Evolutionary conservation across 352 stramenopile genomes (phyloP), one percentile per base, ranked within the genome.

Genomic region (Phytophthora fragariaefolia): DNA sequence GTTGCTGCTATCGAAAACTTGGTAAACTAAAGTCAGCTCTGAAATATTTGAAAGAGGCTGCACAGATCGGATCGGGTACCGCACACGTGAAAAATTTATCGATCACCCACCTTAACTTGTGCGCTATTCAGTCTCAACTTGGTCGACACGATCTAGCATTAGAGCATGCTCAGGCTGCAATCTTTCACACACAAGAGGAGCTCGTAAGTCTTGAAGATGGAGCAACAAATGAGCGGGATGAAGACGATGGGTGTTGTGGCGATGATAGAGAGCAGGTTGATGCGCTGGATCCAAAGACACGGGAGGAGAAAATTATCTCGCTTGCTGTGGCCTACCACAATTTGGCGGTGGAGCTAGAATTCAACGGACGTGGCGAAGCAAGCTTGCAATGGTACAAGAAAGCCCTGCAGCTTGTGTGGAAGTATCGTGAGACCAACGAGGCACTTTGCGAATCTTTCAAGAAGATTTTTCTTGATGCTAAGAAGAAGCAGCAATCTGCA

Each of bases 311-410:
- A 60, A 78, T 92, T 40, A 76, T 94, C 28, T 84, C 82, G 24
- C 74, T 94, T 3, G 86, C 86, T 0, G 84, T 94, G 17, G 86
- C 86, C 6, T 94, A 94, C 60, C 86, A 92, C 50, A 94, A 94
- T 52, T 66, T 94, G 23, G 83, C 80, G 1, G 86, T 92, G 13
- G 86, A 94, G 62, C 67, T 94, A 1, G 86, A 94, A 58, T 92
- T 92, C 57, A 94, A 91, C 43, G 70, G 69, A 3, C 74, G 82
- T 4, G 79, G 82, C 0, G 83, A 92, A 26, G 82, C 83, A 9
- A 92, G 86, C 57, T 69, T 94, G 10, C 86, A 94, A 58, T 94
- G 86, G 86, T 94, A 92, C 56, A 92, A 92, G 66, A 92, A 94
- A 55, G 83, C 86, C 1, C 63, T 92, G 9, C 82, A 94, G 47